Base-by-base conservation (phyloP, 768 basidiomycete species). In the Mrakia frigida region DNA sequence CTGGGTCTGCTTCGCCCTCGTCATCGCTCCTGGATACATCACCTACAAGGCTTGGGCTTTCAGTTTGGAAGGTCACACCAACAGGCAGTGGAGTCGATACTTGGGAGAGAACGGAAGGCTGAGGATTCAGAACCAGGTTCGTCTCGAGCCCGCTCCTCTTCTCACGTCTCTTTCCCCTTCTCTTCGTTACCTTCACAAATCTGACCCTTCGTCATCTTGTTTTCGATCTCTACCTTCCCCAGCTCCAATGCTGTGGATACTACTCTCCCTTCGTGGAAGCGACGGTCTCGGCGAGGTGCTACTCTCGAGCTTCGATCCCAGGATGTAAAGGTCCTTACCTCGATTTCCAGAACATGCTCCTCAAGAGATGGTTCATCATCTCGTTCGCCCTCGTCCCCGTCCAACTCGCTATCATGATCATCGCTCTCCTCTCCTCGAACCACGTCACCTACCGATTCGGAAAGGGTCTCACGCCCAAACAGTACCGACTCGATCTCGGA, bases 381-480 rank as follows among this genome's bases (percentile, higher is more conserved):
- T 84, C 87, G 25, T 92, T 92, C 82, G 82, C 87, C 23, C 80
- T 92, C 73, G 91, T 90, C 21, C 91, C 91, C 1, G 80, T 88
- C 18, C 91, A 92, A 76, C 82, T 93, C 67, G 81, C 80, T 31
- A 85, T 90, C 82, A 92, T 92, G 80, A 77, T 91, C 77, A 85
- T 86, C 1, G 88, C 86, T 21, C 83, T 93, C 74, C 82, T 93
- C 70, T 93, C 90, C 82, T 89, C 89, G 33, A 92, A 92, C 83
- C 92, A 93, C 79, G 89, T 93, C 82, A 93, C 91, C 31, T 92
- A 92, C 82, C 87, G 92, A 71, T 93, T 93, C 82, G 91, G 91
- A 14, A 93, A 92, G 85, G 92, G 92, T 77, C 89, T 92, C 88
- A 92, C 90, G 87, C 92, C 91, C 75, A 91, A 91, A 85, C 88